Conservation (phyloP, 352 stramenopile genomes). For the Pythium dissimile region DNA sequence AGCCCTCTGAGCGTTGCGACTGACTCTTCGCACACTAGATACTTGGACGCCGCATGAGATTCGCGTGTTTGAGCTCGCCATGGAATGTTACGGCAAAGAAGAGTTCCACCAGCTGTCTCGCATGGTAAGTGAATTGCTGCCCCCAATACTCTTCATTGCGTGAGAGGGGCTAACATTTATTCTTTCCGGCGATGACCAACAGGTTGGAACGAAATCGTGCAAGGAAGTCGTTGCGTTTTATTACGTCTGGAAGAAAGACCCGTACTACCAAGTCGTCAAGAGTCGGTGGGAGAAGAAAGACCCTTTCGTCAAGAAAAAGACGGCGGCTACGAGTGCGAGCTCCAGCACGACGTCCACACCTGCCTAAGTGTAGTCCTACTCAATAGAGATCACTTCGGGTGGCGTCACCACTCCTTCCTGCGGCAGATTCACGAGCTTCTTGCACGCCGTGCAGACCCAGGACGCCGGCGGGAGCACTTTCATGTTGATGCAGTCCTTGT, state of each 20-base stretch:
- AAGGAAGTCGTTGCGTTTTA: constrained; percentile 79
- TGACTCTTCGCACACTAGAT: constrained; percentile 31
- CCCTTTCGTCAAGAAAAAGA: constrained; percentile 29
- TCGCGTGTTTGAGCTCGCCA: constrained; percentile 77
- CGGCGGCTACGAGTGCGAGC: not conserved
- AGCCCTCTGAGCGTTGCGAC: no score
- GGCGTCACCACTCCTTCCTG: constrained; percentile 45
- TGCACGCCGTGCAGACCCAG: constrained; percentile 76
- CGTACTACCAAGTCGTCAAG: constrained; percentile 80
- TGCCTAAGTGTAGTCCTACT: constrained; percentile 29
- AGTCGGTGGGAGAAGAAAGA: constrained; percentile 64
- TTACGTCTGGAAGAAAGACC: constrained; percentile 87
- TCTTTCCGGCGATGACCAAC: no score
- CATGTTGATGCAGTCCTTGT: constrained; percentile 82
- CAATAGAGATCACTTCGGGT: constrained; percentile 66
- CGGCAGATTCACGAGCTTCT: constrained; percentile 60
- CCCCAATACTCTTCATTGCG: not conserved
- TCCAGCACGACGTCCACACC: not conserved
- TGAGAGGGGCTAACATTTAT: not conserved
- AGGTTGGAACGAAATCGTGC: constrained; percentile 72
- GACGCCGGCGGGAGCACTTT: constrained; percentile 68
- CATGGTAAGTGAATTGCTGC: constrained; percentile 48
- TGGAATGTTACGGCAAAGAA: constrained; percentile 84
- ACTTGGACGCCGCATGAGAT: constrained; percentile 79
- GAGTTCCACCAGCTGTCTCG: constrained; percentile 72